Evolutionary conservation across 441 rosid genomes (phyloP).

Genomic region (Populus trichocarpa): DNA sequence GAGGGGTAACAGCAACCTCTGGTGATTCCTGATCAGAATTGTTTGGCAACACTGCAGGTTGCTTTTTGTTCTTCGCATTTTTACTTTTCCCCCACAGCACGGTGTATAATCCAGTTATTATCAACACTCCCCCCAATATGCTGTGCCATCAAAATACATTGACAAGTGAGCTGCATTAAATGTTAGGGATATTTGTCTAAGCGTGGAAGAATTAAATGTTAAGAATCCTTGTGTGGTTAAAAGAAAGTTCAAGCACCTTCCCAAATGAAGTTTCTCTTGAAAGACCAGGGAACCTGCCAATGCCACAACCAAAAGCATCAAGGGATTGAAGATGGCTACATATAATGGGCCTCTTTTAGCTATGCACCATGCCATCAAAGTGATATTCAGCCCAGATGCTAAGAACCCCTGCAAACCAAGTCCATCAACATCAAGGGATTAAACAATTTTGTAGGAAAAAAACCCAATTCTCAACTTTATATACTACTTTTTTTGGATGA

Average conservation of each 20-base stretch:
- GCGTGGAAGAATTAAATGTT: neutral
- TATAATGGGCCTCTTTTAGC: neutral
- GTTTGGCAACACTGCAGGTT: neutral
- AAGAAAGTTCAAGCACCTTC: neutral
- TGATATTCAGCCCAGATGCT: slow-evolving; percentile 4
- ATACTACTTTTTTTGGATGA: neutral
- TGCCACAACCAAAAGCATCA: neutral
- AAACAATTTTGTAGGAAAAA: too few species aligned
- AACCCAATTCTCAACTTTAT: neutral
- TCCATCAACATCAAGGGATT: neutral
- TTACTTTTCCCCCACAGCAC: slow-evolving; percentile 1
- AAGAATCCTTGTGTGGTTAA: neutral
- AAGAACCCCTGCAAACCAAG: neutral
- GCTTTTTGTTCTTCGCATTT: neutral
- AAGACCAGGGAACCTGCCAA: neutral
- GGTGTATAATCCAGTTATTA: neutral
- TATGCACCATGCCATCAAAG: slow-evolving; percentile 4
- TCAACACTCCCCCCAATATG: neutral
- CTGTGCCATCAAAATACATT: neutral
- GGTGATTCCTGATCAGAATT: neutral
- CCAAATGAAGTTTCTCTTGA: neutral
- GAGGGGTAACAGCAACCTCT: neutral
- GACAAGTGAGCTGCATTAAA: neutral
- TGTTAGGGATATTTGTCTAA: neutral
- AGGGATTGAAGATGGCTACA: neutral